Evolutionary conservation across 2,329 filamentous ascomycete species (phyloP).

Genomic region (Xylariaceae sp.): DNA sequence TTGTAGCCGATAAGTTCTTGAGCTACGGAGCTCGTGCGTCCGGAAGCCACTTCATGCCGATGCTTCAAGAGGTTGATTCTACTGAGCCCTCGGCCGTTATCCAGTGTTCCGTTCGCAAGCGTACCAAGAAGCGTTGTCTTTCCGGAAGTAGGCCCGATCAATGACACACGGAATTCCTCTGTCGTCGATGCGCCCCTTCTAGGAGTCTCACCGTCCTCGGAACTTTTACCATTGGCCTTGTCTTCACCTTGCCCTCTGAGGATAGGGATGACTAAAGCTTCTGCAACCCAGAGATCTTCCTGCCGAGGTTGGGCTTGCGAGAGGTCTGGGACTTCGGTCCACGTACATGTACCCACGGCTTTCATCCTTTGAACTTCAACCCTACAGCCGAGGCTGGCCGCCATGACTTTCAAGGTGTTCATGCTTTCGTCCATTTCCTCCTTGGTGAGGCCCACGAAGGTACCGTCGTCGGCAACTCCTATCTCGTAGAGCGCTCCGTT

Average conservation of each 20-base stretch:
- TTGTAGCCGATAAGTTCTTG: constrained; percentile 90
- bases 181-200: constrained; percentile 52
- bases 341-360: constrained; percentile 81
- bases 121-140: constrained; percentile 91
- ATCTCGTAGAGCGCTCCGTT: constrained; percentile 94
- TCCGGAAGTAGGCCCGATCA: constrained; percentile 87
- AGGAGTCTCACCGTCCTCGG: constrained; percentile 22
- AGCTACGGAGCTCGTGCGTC: constrained; percentile 89
- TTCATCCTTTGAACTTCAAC: constrained; percentile 81
- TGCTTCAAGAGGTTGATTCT: constrained; percentile 86
- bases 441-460: constrained; percentile 79
- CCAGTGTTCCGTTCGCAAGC: constrained; percentile 79
- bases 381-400: constrained; percentile 82
- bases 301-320: constrained; percentile 28
- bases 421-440: constrained; percentile 94
- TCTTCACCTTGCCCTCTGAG: constrained; percentile 41
- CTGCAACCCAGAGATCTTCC: constrained; percentile 78
- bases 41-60: constrained; percentile 86
- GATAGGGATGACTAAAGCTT: constrained; percentile 81
- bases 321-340: constrained; percentile 49
- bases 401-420: constrained; percentile 82
- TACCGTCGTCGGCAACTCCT: constrained; percentile 91
- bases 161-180: constrained; percentile 79
- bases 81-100: constrained; percentile 90
- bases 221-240: constrained; percentile 21